A percentile compares a stretch with the other conserved stretches of the same genome.
Evolutionary conservation across 208 protist genomes (phyloP).

Genomic region (Crithidia bombi): DNA sequence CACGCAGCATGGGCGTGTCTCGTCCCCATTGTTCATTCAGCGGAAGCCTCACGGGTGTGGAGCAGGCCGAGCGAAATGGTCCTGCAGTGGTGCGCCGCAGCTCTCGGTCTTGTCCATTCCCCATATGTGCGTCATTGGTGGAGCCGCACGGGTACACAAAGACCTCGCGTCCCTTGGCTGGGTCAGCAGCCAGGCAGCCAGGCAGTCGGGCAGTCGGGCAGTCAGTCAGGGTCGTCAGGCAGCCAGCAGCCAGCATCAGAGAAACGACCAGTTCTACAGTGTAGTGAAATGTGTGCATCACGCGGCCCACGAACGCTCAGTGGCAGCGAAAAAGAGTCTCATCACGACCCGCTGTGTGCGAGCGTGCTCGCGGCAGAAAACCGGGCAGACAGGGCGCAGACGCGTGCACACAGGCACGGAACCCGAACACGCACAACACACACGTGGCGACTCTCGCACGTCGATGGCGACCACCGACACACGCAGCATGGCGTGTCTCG

Average conservation of each 20-base stretch:
- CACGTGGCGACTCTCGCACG: too few species aligned
- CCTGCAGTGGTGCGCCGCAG: too few species aligned
- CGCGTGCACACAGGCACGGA: too few species aligned
- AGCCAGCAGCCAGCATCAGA: slow-evolving; percentile 8
- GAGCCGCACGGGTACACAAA: slow-evolving; percentile 8
- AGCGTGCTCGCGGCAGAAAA: too few species aligned
- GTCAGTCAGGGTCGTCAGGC: background rate
- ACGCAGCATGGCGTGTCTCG: background rate
- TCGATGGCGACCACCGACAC: too few species aligned
- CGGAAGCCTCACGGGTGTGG: background rate
- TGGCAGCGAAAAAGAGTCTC: too few species aligned
- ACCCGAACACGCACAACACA: too few species aligned
- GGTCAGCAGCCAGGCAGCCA: background rate
- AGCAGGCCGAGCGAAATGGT: slow-evolving; percentile 30
- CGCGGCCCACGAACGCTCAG: slow-evolving; percentile 5
- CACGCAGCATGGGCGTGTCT: too few species aligned
- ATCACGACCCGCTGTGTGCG: background rate
- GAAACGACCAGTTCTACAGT: slow-evolving; percentile 32
- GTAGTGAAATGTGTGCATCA: slow-evolving; percentile 21
- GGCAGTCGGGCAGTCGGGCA: background rate
- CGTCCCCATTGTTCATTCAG: slow-evolving; percentile 8
- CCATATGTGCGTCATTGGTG: slow-evolving; percentile 20
- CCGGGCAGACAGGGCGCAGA: too few species aligned
- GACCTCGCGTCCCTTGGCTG: too few species aligned
- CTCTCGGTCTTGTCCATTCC: slow-evolving; percentile 4